These are phyloP conservation scores for Poa annua DNA, from an alignment of 176 grass and related monocot species.

Conservation along the genomic window DNA sequence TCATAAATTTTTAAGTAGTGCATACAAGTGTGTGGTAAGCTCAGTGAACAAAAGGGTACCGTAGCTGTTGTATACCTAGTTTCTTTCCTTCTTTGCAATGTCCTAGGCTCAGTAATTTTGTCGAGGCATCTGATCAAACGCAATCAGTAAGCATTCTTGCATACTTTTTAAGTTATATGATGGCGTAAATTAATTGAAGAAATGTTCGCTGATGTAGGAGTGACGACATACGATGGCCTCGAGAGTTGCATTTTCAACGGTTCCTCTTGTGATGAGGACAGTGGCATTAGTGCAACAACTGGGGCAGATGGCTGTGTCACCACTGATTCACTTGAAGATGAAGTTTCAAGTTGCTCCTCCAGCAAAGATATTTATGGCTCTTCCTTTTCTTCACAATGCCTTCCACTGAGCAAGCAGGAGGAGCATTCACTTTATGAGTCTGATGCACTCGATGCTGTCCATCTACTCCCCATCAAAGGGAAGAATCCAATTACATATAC, in stretches of 20 bases:
- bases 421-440: constrained; percentile 63
- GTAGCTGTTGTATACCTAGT: background rate
- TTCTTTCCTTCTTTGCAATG: background rate
- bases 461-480: constrained; percentile 67
- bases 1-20: background rate
- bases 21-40: background rate
- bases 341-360: constrained; percentile 87
- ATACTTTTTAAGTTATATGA: background rate
- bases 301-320: constrained; percentile 63
- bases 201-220: constrained; percentile 50
- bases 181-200: background rate
- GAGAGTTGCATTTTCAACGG: constrained; percentile 84
- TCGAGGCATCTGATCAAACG: background rate
- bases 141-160: background rate
- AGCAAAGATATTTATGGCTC: constrained; percentile 74
- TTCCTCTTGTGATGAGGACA: constrained; percentile 77
- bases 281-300: constrained; percentile 60
- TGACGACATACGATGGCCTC: constrained; percentile 83
- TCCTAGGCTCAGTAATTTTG: background rate
- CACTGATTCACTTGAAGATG: constrained; percentile 81
- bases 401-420: constrained; percentile 59
- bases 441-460: constrained; percentile 53
- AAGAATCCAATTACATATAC: constrained; percentile 68
- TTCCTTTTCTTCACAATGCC: constrained; percentile 76
- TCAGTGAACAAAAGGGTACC: background rate